Evolutionary conservation across 345 rosid genomes (phyloP), one percentile per base, ranked within the genome.

Genomic region (Lepidium sativum): DNA sequence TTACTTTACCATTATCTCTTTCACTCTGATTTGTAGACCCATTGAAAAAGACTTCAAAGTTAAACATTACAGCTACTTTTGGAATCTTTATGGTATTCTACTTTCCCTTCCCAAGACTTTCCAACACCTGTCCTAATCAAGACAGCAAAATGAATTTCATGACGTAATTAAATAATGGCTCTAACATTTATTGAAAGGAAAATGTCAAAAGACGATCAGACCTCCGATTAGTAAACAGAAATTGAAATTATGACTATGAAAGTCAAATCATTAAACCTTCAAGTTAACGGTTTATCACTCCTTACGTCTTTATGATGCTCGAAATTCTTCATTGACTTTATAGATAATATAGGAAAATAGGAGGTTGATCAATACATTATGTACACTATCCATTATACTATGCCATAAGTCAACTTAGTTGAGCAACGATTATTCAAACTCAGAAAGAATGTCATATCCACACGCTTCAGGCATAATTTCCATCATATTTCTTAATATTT

Each of bases 41-140:
- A 32, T 7, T 41, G 54, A 60, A 20, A 17, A 51, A 17, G 62
- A 60, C 40, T 42, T 33, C 20, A 16, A 23, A 16, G 60, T 70
- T 68, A 53, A 52, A 43, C 5, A 43, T 12, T 8, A 58, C 52
- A 8, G 35, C 68, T 17, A 21, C 4, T 31, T 61, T 70, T 70
- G 3, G 67, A 58, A 58, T 69, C 74, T 43, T 61, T 69, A 23
- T 35, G 48, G 67, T 43, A 42, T 35, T 43, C 35, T 32, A 59
- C 60, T 9, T 69, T 43, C 7, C 39, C 13, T 25, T 16, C 2
- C 32, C 43, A 42, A 42, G 60, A 60, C 73, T 69, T 70, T 53
- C 1, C 9, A 61, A 54, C 68, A 44, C 63, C 15, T 70, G 62
- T 61, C 68, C 1, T 25, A 43, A 40, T 61, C 63, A 43, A 43